Evolutionary conservation across 2,329 filamentous ascomycete species (phyloP), one percentile per base, ranked within the genome.

Genomic region (Simplicillium sp.): DNA sequence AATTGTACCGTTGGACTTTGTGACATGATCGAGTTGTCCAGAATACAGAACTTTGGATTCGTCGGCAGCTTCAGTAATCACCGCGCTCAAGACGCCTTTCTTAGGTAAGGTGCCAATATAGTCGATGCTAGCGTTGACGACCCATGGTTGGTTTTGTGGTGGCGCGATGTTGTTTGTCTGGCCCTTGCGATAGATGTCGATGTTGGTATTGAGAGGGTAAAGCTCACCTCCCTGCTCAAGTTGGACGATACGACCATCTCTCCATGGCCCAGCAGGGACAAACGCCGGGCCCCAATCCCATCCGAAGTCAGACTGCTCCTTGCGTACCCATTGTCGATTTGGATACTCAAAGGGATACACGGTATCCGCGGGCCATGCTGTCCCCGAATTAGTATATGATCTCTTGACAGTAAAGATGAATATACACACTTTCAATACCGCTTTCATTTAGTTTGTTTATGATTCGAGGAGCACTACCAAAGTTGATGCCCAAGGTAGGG

Each of bases 261-360:
- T 66, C 78, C 77, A 82, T 7, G 76, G 71, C 3, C 78, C 77
- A n/a, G 73, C 71, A 0, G 77, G 75, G n/a, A 68, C 65, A 51
- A 81, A 78, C 0, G 71, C 73, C 9, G 73, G 74, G 9, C 73
- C 73, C 75, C 75, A 78, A 44, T 80, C 76, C 77, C 77, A 82
- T 2, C 78, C 78, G 53, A 80, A 80, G 52, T 80, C 75, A 7
- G 65, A 73, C 52, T 80, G 72, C 50, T 80, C 70, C 50, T 81
- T 80, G 25, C 77, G 66, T 29, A 80, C 70, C 36, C 31, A 43
- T 31, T 39, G 36, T 36, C 41, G 12, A 36, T 43, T 43, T 11
- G 41, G 41, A n/a, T 39, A 39, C 25, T 39, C 37, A n/a, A 39
- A 43, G 3, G 37, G 36, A 16, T 31, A 28, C 3, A 43, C 41